These are phyloP conservation scores for Talaromyces sp. DNA, from an alignment of 2,329 filamentous ascomycete genomes.

Conservation along the genomic window DNA sequence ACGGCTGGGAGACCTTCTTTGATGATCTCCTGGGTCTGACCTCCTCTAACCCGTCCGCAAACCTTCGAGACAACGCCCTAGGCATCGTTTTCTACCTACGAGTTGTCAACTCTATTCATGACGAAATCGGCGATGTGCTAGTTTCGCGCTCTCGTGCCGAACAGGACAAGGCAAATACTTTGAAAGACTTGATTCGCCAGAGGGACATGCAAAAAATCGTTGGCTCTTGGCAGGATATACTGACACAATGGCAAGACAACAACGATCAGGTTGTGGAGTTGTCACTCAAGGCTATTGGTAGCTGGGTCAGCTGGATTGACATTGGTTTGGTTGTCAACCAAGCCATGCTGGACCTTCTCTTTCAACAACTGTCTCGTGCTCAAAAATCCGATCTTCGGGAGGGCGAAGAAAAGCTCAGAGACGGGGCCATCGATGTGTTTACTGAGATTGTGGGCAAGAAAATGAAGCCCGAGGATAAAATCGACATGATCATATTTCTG, in stretches of 20 bases:
- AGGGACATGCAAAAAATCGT: conserved; percentile 87
- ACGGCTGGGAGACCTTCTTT: conserved; percentile 84
- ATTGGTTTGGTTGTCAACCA: conserved; percentile 90
- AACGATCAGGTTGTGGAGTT: conserved; percentile 74
- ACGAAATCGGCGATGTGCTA: conserved; percentile 93
- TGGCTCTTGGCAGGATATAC: conserved; percentile 83
- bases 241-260: conserved; percentile 68
- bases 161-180: conserved; percentile 75
- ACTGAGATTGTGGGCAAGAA: conserved; percentile 97
- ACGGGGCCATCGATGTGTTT: conserved; percentile 89
- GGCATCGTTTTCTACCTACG: conserved; percentile 86
- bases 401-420: conserved; percentile 76
- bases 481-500: conserved; percentile 81
- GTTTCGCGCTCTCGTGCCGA: conserved; percentile 73
- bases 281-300: conserved; percentile 84
- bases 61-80: conserved; percentile 61
- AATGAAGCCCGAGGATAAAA: conserved; percentile 91
- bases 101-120: conserved; percentile 82
- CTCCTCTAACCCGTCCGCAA: conserved; percentile 52
- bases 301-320: conserved; percentile 99
- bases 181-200: conserved; percentile 85
- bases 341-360: conserved; percentile 75
- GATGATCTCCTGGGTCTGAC: conserved; percentile 82
- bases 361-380: conserved; percentile 79
- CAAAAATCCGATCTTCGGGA: conserved; percentile 55